Evolutionary conservation across 306 rosid genomes (phyloP).

Genomic region (Prunus dulcis): DNA sequence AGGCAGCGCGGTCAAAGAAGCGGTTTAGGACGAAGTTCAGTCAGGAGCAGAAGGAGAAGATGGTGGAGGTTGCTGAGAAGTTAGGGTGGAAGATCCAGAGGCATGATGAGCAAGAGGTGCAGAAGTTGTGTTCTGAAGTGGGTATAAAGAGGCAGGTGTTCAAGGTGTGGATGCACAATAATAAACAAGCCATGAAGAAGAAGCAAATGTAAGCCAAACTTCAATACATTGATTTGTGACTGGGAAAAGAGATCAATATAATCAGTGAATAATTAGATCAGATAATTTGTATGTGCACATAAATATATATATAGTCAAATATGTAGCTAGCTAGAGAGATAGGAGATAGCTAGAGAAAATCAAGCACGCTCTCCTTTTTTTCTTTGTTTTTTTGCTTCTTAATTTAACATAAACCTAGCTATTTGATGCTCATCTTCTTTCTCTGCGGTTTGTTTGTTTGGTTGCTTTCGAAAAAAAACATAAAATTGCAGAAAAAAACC

Average conservation of each 20-base stretch:
- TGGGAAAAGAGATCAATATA: neutral
- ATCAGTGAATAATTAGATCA: neutral
- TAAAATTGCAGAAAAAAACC: neutral
- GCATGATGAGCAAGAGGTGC: slow-evolving; percentile 81
- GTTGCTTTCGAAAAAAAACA: neutral
- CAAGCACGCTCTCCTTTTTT: too few species aligned
- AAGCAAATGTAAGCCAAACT: slow-evolving; percentile 50
- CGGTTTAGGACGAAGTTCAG: slow-evolving; percentile 79
- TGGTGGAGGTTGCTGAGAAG: slow-evolving; percentile 85
- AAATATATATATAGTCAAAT: neutral
- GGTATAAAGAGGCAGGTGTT: slow-evolving; percentile 74
- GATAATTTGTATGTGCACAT: slow-evolving; percentile 12
- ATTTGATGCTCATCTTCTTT: neutral
- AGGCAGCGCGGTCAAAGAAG: slow-evolving; percentile 46
- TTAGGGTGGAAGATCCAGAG: slow-evolving; percentile 91
- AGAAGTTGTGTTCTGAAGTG: slow-evolving; percentile 68
- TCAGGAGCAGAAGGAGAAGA: slow-evolving; percentile 69
- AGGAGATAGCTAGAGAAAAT: neutral
- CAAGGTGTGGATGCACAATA: slow-evolving; percentile 99
- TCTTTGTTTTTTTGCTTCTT: neutral
- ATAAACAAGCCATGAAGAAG: slow-evolving; percentile 79
- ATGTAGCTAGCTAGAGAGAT: neutral
- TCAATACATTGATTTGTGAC: neutral
- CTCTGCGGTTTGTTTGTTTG: neutral
- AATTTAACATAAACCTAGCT: neutral